These are phyloP conservation scores for Phytopythium delawarense DNA, from an alignment of 352 stramenopile species.

Conservation along the genomic window DNA sequence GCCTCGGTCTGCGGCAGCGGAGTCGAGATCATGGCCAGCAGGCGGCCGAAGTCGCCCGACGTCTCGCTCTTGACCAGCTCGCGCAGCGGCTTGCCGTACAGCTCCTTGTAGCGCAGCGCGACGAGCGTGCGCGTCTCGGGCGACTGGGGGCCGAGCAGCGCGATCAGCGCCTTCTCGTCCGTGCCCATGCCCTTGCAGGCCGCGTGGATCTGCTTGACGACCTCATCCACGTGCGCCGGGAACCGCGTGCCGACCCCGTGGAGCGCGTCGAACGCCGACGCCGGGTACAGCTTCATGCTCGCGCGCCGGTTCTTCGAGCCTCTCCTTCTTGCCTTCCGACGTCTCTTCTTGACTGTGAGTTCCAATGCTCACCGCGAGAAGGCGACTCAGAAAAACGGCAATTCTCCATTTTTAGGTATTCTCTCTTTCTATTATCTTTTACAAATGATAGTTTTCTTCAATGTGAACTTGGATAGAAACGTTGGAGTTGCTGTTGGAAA, in stretches of 20 bases:
- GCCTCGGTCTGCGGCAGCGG: slow-evolving; percentile 68
- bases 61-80: slow-evolving; percentile 64
- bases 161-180: slow-evolving; percentile 70
- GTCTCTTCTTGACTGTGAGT: neutral
- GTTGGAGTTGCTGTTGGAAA: too few species aligned
- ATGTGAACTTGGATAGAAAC: too few species aligned
- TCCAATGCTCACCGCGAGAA: neutral
- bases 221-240: slow-evolving; percentile 50
- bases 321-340: neutral
- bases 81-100: slow-evolving; percentile 54
- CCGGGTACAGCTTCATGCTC: slow-evolving; percentile 55
- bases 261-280: slow-evolving; percentile 52
- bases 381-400: neutral
- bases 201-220: slow-evolving; percentile 60
- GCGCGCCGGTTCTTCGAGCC: neutral
- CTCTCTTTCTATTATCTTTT: too few species aligned
- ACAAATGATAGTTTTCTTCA: too few species aligned
- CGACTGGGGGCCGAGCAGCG: slow-evolving; percentile 63
- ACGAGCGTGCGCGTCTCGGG: slow-evolving; percentile 68
- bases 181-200: slow-evolving; percentile 69
- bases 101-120: slow-evolving; percentile 60
- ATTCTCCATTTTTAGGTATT: neutral
- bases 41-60: slow-evolving; percentile 63
- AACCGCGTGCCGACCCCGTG: slow-evolving; percentile 38
- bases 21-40: slow-evolving; percentile 73